Percentiles rank a stretch among this genome's conserved stretches.
Conservation (phyloP, 202 grass and related monocot species). For the Tripidium arundinaceum region DNA sequence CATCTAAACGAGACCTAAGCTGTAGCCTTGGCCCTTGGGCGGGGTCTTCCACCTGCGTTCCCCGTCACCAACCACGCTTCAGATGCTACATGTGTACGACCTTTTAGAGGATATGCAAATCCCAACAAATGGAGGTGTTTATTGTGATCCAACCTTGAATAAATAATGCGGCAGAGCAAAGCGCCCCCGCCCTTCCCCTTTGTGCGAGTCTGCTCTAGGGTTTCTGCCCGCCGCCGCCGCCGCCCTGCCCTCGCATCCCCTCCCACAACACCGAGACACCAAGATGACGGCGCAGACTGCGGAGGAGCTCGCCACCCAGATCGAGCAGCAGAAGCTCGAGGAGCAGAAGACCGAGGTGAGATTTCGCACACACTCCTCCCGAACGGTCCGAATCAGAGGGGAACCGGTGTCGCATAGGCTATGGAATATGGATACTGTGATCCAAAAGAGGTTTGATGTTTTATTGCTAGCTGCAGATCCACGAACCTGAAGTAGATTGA, state of each 20-base stretch:
- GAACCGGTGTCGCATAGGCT: not conserved
- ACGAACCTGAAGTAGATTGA: not conserved
- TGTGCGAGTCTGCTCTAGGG: constrained; percentile 29
- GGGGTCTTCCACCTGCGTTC: no score
- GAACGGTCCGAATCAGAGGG: not conserved
- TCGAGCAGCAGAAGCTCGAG: constrained; percentile 56
- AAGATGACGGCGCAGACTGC: constrained; percentile 46
- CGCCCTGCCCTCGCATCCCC: not conserved
- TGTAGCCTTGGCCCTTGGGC: no score
- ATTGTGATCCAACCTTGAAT: not conserved
- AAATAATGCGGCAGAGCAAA: constrained; percentile 6
- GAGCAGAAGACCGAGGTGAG: constrained; percentile 43
- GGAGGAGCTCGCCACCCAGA: constrained; percentile 57
- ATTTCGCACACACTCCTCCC: not conserved
- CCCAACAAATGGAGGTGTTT: no score
- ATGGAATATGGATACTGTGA: not conserved
- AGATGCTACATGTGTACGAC: no score
- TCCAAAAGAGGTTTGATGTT: not conserved
- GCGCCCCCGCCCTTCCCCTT: not conserved
- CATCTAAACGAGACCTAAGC: no score
- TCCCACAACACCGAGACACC: constrained; percentile 1
- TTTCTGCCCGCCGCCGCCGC: constrained; percentile 31
- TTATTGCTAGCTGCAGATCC: not conserved
- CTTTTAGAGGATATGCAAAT: no score
- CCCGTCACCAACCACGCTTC: no score